Base-by-base conservation (phyloP, 2,329 filamentous ascomycete species). In the Hymenoscyphus fraxineus region DNA sequence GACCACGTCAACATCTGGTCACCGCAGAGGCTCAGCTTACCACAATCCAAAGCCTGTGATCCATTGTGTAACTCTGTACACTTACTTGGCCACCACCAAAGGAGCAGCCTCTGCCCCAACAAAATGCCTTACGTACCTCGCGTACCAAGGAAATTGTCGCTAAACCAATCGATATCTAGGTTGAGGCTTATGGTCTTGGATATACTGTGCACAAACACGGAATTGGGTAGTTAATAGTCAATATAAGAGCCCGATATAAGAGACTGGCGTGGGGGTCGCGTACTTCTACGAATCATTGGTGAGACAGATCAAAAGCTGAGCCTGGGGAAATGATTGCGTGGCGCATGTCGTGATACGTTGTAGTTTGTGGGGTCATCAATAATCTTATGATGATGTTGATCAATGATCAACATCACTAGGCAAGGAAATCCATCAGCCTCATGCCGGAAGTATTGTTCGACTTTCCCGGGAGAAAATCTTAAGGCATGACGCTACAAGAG, bases 391-490 rank as follows among this genome's bases (percentile, higher is more conserved):
- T 22, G 12, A 51, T 51, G 38, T 41, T 41, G 58, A 59, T 32
- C 59, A 19, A 5, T 41, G 10, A 59, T 40, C 19, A 27, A 27
- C 32, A 39, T 22, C 27, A 19, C n/a, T 35, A 22, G 16, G 22
- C n/a, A 40, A 27, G 39, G 16, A 41, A 51, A 60, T 32, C 19
- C 39, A 54, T 60, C 59, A 60, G 59, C 59, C 59, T 60, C 59
- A 60, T 51, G 22, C 47, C 59, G 44, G 59, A 51, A 51, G 59
- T 31, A 60, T 16, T 35, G 19, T 15, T 27, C 19, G 13, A 27
- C 15, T 9, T 51, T 51, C 41, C 41, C 41, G 31, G 59, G 10
- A 35, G 13, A 57, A 27, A 35, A 27, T n/a, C 22, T 19, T 51
- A 51, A 19, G 44, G 44, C 19, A 51, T 51, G n/a, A 19, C 44